Evolutionary conservation across 1,139 yeast genomes (phyloP), one percentile per base, ranked within the genome.

Genomic region (Saccharomyces hybrid): DNA sequence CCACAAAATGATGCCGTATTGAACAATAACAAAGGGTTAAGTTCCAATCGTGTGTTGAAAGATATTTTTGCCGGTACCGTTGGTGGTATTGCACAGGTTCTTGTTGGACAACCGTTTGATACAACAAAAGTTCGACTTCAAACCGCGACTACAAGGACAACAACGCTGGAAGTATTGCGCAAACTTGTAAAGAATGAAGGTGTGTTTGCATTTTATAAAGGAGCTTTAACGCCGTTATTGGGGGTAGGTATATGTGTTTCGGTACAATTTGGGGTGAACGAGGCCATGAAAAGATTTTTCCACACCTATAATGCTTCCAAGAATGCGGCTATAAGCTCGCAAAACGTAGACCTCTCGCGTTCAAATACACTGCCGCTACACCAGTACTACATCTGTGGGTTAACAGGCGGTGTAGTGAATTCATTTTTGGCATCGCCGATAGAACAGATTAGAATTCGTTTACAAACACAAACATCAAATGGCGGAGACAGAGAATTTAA

Each of bases 231-330:
- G 0, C 98, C 98, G 4, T 76, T 91, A 63, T 73, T 90, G 47
- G 98, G 97, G 47, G 95, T 90, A 42, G 98, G 98, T 55, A 96
- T 96, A 0, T 87, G 95, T 75, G 82, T 90, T 16, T 88, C 96
- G 3, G 86, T 90, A 48, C 89, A 84, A 64, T 85, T 85, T 66
- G 93, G 96, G 48, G 96, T 89, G 46, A 91, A 91, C 67, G 98
- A 93, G 69, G 88, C 79, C 65, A 89, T 91, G 96, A 93, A 93
- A 72, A 78, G 98, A 64, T 74, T 71, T 52, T 68, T 68, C 56
- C 63, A 57, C 14, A 72, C 75, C 50, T 68, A 65, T 53, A 66
- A 73, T 49, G 65, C 71, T 47, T 76, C 84, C 51, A 48, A 56
- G 13, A 59, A 63, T 48, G 13, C 44, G n/a, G 20, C 13, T n/a